Percentiles rank a stretch among this genome's conserved stretches.
Conservation (phyloP, 768 basidiomycete species). For the Macrocybe gigantea region DNA sequence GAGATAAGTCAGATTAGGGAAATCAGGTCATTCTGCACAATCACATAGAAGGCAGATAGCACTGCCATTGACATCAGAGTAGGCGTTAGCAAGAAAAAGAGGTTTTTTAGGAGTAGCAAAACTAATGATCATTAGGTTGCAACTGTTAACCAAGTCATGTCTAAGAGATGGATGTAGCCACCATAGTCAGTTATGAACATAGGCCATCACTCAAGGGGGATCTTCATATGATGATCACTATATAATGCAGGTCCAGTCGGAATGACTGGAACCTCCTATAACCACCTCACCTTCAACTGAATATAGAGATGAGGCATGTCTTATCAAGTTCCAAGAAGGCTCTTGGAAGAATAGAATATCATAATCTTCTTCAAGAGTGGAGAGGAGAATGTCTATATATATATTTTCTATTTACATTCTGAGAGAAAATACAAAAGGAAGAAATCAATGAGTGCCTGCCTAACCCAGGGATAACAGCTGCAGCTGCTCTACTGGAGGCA, state of each 20-base stretch:
- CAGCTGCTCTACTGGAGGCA: too few species aligned
- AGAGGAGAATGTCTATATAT: neutral
- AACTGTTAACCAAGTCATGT: too few species aligned
- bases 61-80: too few species aligned
- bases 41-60: too few species aligned
- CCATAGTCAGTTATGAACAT: slow-evolving; percentile 1
- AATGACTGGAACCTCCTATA: neutral
- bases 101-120: too few species aligned
- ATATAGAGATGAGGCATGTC: neutral
- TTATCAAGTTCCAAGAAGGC: neutral
- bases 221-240: neutral
- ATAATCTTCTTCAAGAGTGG: neutral
- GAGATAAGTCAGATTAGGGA: too few species aligned
- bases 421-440: neutral
- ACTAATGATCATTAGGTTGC: too few species aligned
- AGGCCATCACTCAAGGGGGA: neutral
- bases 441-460: too few species aligned
- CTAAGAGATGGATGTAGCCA: too few species aligned
- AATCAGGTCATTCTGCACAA: too few species aligned
- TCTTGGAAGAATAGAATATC: neutral
- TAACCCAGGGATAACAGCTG: too few species aligned
- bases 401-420: slow-evolving; percentile 2
- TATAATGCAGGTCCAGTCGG: neutral
- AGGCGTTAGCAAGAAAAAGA: too few species aligned
- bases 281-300: neutral